Evolutionary conservation across 176 grass and related monocot genomes (phyloP).

Genomic region (Puya raimondii): DNA sequence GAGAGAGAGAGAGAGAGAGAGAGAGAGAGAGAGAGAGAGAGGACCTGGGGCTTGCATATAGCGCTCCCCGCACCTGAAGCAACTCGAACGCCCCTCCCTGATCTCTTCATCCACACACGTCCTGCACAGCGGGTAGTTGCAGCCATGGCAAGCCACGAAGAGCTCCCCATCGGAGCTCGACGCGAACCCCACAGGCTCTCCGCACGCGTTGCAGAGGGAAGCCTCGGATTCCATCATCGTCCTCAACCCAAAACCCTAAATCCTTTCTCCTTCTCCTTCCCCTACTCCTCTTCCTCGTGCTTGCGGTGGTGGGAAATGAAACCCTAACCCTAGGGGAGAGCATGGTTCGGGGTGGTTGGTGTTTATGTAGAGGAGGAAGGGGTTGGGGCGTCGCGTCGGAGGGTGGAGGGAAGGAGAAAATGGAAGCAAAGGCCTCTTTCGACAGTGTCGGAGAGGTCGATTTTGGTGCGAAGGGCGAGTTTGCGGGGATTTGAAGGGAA

Average conservation of each 20-base stretch:
- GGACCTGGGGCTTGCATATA: conserved; percentile 36
- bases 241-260: background rate
- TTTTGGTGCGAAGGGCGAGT: conserved; percentile 19
- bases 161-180: conserved; percentile 13
- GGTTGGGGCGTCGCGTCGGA: conserved; percentile 69
- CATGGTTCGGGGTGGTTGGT: conserved; percentile 12
- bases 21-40: background rate
- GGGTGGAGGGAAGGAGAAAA: conserved; percentile 91
- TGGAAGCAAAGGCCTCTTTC: conserved; percentile 70
- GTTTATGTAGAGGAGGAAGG: conserved; percentile 40
- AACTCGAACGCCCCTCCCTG: conserved; percentile 50
- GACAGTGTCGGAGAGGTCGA: background rate
- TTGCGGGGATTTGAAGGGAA: conserved; percentile 83
- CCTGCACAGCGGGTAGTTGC: conserved; percentile 74
- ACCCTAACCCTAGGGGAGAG: background rate
- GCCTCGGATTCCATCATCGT: conserved; percentile 37
- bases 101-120: conserved; percentile 78
- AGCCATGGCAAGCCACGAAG: conserved; percentile 71
- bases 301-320: background rate
- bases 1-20: background rate
- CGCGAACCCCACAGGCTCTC: conserved; percentile 40
- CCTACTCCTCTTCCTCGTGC: conserved; percentile 7
- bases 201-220: conserved; percentile 63
- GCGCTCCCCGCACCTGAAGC: conserved; percentile 63
- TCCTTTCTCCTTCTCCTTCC: background rate